Evolutionary conservation across 306 rosid genomes (phyloP).

Genomic region (Trifolium repens): DNA sequence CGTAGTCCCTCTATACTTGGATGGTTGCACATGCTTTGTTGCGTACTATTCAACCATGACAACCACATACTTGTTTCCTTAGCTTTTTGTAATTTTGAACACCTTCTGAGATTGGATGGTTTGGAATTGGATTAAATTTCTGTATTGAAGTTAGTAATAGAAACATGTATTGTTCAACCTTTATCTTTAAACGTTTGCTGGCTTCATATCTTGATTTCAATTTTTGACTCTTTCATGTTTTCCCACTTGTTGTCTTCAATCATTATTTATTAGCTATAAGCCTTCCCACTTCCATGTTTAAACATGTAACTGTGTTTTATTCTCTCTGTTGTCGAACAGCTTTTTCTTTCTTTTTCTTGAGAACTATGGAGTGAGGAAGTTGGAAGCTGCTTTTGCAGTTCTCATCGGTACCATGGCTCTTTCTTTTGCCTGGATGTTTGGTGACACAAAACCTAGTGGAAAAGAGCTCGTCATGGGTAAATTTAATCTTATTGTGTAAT

Average conservation of each 20-base stretch:
- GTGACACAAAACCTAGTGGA: conserved; percentile 72
- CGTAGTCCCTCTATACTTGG: neutral
- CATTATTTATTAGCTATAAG: conserved; percentile 19
- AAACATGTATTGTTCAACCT: neutral
- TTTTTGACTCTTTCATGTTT: neutral
- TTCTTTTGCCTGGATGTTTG: conserved; percentile 94
- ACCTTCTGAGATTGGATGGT: conserved; percentile 22
- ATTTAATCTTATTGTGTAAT: conserved; percentile 3
- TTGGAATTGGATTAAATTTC: neutral
- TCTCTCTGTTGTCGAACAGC: conserved; percentile 55
- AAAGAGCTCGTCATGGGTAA: conserved; percentile 76
- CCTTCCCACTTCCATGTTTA: conserved; percentile 12
- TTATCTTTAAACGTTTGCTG: conserved; percentile 3
- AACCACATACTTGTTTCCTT: conserved; percentile 6
- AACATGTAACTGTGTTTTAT: conserved; percentile 40
- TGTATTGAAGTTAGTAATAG: conserved; percentile 2
- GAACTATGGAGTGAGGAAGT: conserved; percentile 94
- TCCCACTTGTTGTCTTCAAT: neutral
- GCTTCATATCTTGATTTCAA: conserved; percentile 1
- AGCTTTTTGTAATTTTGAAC: conserved; percentile 6
- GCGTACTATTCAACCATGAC: neutral
- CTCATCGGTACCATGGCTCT: conserved; percentile 79
- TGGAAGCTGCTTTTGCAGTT: conserved; percentile 87
- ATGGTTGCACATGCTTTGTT: conserved; percentile 11
- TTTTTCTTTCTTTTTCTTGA: conserved; percentile 79